Base-by-base conservation (phyloP, 2,329 filamentous ascomycete species). In the Aspergillus vadensis region DNA sequence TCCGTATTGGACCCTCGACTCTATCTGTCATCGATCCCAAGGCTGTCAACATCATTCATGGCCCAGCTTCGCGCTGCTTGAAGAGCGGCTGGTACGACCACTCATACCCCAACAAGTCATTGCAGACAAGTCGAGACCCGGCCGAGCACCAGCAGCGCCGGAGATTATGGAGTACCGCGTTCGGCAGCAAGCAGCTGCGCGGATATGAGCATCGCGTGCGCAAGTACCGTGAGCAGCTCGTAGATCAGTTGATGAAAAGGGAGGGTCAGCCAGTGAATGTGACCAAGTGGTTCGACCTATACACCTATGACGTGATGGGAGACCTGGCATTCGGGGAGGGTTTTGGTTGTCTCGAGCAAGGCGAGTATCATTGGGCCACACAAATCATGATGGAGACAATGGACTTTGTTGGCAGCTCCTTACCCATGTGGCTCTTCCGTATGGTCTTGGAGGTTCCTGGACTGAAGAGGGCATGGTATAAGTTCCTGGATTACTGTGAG, bases 241-340 rank as follows among this genome's bases (percentile, higher is more conserved):
- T 76, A 1, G 49, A 63, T 9, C 67, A 69, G 4, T 63, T 80
- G 7, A 58, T 58, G 4, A 65, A 53, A 65, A 72, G 55, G 57
- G 69, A 56, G 65, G 70, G 57, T 65, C 72, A 55, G 15, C 25
- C 63, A 4, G 61, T 82, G 7, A 69, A 79, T 51, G 68, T 79
- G 38, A 65, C 72, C 2, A 72, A 77, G 49, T 79, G 74, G 65
- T 77, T 79, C 60, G 76, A 74, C 25, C 36, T 82, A 76, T 57
- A 57, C 65, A 73, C 68, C 19, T 82, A 79, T 66, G 79, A 81
- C 64, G 72, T 80, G 23, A 80, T 81, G 76, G 77, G 79, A 4
- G 72, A 73, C 8, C 67, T 82, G 32, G 77, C 77, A 0, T 82
- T 82, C 64, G 79, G 58, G 5, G 19, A 53, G 12, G 36, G 36